A percentile compares a stretch with the other conserved stretches of the same genome.
Evolutionary conservation across 2,329 filamentous ascomycete genomes (phyloP).

Genomic region (Lachnellula suecica): DNA sequence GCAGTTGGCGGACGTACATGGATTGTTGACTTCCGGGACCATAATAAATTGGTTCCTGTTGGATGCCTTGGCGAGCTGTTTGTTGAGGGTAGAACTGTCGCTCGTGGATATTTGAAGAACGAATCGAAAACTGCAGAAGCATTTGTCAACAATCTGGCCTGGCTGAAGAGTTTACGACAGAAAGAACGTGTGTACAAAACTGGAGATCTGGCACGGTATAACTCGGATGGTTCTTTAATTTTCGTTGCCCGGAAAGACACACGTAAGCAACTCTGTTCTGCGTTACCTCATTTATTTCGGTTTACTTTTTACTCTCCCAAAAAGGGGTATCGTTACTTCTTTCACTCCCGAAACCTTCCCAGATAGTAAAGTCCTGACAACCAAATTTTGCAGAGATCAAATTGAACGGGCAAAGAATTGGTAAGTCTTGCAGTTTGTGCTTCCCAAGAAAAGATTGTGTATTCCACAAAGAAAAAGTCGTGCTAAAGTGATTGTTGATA

Average conservation of each 20-base stretch:
- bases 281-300: too few relatives aligned
- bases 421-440: too few relatives aligned
- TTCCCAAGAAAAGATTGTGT: too few relatives aligned
- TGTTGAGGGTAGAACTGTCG: slow-evolving; percentile 51
- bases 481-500: background rate
- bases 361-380: too few relatives aligned
- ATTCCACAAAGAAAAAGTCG: too few relatives aligned
- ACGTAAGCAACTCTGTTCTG: too few relatives aligned
- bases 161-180: slow-evolving; percentile 37
- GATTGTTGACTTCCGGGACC: slow-evolving; percentile 32
- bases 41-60: slow-evolving; percentile 16
- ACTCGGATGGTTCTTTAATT: slow-evolving; percentile 30
- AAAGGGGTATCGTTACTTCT: too few relatives aligned
- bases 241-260: slow-evolving; percentile 52
- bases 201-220: slow-evolving; percentile 10
- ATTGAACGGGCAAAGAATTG: slow-evolving; percentile 45
- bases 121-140: slow-evolving; percentile 53
- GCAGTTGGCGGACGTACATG: slow-evolving; percentile 29
- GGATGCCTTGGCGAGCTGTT: slow-evolving; percentile 22
- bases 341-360: too few relatives aligned
- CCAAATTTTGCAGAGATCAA: too few relatives aligned
- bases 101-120: slow-evolving; percentile 59
- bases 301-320: too few relatives aligned
- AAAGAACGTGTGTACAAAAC: slow-evolving; percentile 3
- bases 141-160: slow-evolving; percentile 56